These are phyloP conservation scores for Acacia acuminata DNA, from an alignment of 306 rosid genomes.

Conservation along the genomic window DNA sequence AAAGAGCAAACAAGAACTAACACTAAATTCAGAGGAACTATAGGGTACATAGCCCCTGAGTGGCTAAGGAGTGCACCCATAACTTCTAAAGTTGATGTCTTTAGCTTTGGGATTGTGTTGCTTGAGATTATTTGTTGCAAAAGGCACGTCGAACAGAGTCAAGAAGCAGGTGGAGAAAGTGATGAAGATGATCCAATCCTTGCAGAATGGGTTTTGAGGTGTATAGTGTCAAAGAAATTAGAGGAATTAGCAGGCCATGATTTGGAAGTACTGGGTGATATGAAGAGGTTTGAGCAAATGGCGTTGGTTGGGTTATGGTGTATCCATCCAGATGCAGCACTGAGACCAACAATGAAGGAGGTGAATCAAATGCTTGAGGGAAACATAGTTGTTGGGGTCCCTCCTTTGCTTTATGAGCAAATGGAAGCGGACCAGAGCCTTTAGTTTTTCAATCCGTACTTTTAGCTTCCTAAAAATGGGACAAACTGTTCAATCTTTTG, in stretches of 20 bases:
- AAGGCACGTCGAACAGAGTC: conserved; percentile 19
- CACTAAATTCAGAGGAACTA: conserved; percentile 40
- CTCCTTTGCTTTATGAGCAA: conserved; percentile 37
- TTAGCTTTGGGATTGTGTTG: conserved; percentile 39
- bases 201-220: conserved; percentile 32
- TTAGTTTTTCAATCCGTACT: conserved; percentile 15
- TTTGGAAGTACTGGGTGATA: conserved; percentile 33
- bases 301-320: conserved; percentile 45
- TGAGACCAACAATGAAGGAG: conserved; percentile 46
- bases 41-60: conserved; percentile 46
- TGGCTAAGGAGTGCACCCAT: conserved; percentile 41
- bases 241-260: conserved; percentile 33
- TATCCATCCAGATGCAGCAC: conserved; percentile 34
- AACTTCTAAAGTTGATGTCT: conserved; percentile 41
- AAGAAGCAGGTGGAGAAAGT: conserved; percentile 21
- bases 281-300: conserved; percentile 45
- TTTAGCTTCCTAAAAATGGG: background rate
- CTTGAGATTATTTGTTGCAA: conserved; percentile 39
- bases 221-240: conserved; percentile 20
- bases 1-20: conserved; percentile 41
- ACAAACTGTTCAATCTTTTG: background rate
- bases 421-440: conserved; percentile 5
- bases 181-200: conserved; percentile 31
- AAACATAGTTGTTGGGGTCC: conserved; percentile 36
- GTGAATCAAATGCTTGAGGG: conserved; percentile 47